Conservation (phyloP, 805 yeast species). For the Suhomyces tanzawaensis region DNA sequence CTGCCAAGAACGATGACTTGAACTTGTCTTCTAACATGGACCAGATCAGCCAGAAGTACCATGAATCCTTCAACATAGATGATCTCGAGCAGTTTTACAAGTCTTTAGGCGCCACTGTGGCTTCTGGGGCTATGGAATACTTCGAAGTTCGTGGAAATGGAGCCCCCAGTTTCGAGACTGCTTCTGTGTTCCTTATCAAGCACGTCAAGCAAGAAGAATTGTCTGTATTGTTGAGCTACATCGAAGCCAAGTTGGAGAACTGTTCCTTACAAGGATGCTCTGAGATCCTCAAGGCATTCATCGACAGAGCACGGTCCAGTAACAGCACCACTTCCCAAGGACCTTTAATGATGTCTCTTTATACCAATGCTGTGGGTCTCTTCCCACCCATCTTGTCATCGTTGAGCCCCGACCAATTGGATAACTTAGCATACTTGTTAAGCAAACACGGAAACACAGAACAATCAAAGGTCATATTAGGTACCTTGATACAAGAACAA, state of each 20-base stretch:
- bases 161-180: neutral
- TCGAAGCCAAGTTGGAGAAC: neutral
- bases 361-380: neutral
- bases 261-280: neutral
- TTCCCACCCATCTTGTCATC: neutral
- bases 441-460: slow-evolving; percentile 12
- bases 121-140: neutral
- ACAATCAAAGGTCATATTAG: slow-evolving; percentile 13
- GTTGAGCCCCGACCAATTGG: slow-evolving; percentile 19
- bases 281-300: neutral
- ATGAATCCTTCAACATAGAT: neutral
- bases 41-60: neutral
- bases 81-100: slow-evolving; percentile 5
- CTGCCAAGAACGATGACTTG: neutral
- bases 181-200: neutral
- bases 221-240: neutral
- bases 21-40: neutral
- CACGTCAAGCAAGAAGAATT: neutral
- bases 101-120: neutral
- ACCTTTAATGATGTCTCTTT: neutral
- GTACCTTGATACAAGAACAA: slow-evolving; percentile 11
- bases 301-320: neutral
- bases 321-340: neutral
- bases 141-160: neutral
- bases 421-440: slow-evolving; percentile 22